Evolutionary conservation across 768 basidiomycete genomes (phyloP), one percentile per base, ranked within the genome.

Genomic region (Mycena galopus): DNA sequence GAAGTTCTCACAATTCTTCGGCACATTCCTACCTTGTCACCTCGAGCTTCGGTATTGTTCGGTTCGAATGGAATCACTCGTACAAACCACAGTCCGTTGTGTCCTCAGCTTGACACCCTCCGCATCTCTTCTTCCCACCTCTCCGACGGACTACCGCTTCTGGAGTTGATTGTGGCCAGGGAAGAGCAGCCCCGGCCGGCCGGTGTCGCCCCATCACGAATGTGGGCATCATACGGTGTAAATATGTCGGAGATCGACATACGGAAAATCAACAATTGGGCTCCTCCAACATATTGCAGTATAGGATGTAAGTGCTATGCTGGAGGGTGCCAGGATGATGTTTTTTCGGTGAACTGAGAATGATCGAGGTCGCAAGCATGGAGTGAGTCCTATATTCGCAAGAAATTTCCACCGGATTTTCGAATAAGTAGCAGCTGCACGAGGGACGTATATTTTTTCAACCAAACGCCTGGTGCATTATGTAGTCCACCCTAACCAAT

Each of bases 41-140:
- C 60, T 69, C 51, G 53, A 69, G 23, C 60, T 69, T 6, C 4
- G 27, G 17, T 3, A 56, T 62, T 69, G 59, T 35, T 29, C 60
- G 4, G 60, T 69, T 27, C 8, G 55, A 17, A 30, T 69, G 16
- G 37, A 55, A 35, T 37, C 50, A 3, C 67, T 62, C 1, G 56
- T 68, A 7, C 33, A 39, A n/a, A 44, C 23, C 7, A 61, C 67
- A 12, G 10, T 27, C 60, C 60, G 11, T 27, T 60, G 50, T 68
- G 58, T 19, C 58, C 67, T 17, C 35, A 37, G 2, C 59, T 69
- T 25, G 33, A 69, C 2, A 55, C 60, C 16, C 50, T 69, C 27
- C 51, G 67, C 7, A 33, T 69, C 27, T 14, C 2, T 9, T 69
- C 67, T 4, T 69, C 51, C 2, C 10, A 16, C 16, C 39, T 27